Base-by-base conservation (phyloP, 1,139 yeast genomes). In the Taiozyma onychis region DNA sequence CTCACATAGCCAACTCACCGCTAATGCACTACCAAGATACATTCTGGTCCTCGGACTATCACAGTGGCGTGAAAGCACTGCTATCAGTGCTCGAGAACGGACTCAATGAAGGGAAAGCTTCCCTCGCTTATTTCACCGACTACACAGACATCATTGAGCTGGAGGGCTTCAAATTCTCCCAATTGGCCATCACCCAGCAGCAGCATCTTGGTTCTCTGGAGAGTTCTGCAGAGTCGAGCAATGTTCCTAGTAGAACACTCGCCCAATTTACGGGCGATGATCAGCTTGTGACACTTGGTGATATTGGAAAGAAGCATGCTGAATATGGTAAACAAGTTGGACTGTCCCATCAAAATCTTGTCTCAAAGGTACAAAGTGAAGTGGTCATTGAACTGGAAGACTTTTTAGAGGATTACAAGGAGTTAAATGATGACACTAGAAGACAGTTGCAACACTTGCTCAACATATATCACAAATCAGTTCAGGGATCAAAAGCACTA, bases 1-100 rank as follows among this genome's bases (percentile, higher is more conserved):
- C 13, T 5, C 13, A 8, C 6, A 37, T 8, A 16, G 34, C 14
- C 13, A 6, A 9, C 24, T 39, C 14, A 41, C 13, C 7, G 13
- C 47, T 41, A 49, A 48, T 51, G 50, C 48, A 37, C 27, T 55
- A 51, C 48, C 44, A 52, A 18, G 58, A 57, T 26, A 53, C 53
- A 3, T 65, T 57, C 48, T 66, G 69, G 69, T 51, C 66, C 3
- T 51, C 57, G 28, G 71, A 67, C 48, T 62, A 63, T 47, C 54
- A 55, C 27, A 57, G 62, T 2, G 70, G 71, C 6, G 59, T 66
- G 37, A 49, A 59, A 13, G 47, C 59, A 1, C 54, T 67, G 13
- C 30, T 59, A 0, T 44, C 46, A 4, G 48, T 45, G 11, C 47
- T 65, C 11, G 57, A 58, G 13, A 44, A 41, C 13, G 64, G 63